Evolutionary conservation across 345 rosid genomes (phyloP).

Genomic region (Toxicodendron radicans): DNA sequence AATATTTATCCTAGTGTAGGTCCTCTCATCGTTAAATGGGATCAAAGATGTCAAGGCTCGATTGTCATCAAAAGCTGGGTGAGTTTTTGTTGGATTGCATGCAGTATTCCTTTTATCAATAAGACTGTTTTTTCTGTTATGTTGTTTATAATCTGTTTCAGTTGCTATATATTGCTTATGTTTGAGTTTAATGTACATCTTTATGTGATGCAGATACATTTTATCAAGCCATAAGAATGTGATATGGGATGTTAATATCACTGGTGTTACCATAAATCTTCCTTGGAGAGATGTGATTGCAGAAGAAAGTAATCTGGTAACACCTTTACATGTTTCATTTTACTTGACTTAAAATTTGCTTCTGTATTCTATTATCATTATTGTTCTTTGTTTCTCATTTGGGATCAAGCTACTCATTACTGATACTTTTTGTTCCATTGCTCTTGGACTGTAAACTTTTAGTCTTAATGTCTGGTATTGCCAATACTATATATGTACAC

Average conservation of each 20-base stretch:
- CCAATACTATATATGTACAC: not conserved
- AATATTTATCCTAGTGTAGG: slow-evolving; percentile 45
- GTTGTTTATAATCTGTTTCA: not conserved
- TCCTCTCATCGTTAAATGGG: slow-evolving; percentile 68
- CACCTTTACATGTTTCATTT: slow-evolving; percentile 10
- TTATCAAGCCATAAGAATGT: slow-evolving; percentile 61
- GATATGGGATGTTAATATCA: slow-evolving; percentile 60
- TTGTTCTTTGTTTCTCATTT: not conserved
- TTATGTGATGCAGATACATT: slow-evolving; percentile 53
- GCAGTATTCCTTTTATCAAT: slow-evolving; percentile 5
- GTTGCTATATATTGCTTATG: not conserved
- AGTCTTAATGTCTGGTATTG: not conserved
- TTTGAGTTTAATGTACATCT: slow-evolving; percentile 2
- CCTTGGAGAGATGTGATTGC: slow-evolving; percentile 48
- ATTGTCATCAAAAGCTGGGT: slow-evolving; percentile 70
- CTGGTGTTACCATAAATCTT: slow-evolving; percentile 43
- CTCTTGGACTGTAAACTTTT: not conserved
- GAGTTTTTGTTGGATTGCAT: slow-evolving; percentile 35
- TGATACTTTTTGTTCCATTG: not conserved
- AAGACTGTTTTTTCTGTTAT: not conserved
- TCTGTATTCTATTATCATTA: slow-evolving; percentile 6
- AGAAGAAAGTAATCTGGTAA: slow-evolving; percentile 66
- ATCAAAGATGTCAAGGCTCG: slow-evolving; percentile 62
- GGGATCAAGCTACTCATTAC: not conserved
- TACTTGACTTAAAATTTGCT: not conserved